Base-by-base conservation (phyloP, 192 early-diverging fungal genomes). In the Rhizophlyctis rosea region DNA sequence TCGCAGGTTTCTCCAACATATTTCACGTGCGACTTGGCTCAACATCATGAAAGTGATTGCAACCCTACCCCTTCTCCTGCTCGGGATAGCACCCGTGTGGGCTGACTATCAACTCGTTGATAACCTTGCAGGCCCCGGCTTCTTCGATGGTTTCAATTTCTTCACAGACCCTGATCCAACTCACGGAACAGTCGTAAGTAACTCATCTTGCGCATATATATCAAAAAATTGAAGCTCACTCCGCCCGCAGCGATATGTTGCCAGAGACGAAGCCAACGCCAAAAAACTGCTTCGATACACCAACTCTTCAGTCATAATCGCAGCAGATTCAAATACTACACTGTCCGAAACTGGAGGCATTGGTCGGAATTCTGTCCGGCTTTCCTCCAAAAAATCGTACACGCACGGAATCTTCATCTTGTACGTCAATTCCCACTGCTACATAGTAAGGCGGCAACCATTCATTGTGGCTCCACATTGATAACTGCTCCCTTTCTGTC, bases 131-230 rank as follows among this genome's bases (percentile, higher is more conserved):
- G 59, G 61, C 3, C 16, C 24, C 4, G 54, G 39, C 25, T 74
- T 78, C 25, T 73, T 79, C 34, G 59, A 77, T 29, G 24, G 50
- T n/a, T 77, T 74, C 50, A 54, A 34, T 49, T 78, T 74, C 34
- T 71, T 65, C 44, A 66, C 49, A 14, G 61, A 16, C 1, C 0
- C 34, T 16, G 76, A 78, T 21, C 71, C 75, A 25, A 72, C 71
- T 16, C 47, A 78, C 11, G 71, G 76, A 0, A 57, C 36, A 28
- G 76, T 76, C n/a, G n/a, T n/a, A n/a, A n/a, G n/a, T n/a, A 5
- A 1, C 67, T 23, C 75, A 76, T 24, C 21, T 61, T 18, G 29
- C 9, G 44, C 18, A 52, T 9, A 30, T 48, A 9, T 47, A 47
- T 47, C 39, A 9, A 9, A 13, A 9, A n/a, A n/a, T n/a, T n/a